phyloP scores from a whole-genome alignment of 495 filamentous ascomycete species.

The Hypoxylon rickii region DNA sequence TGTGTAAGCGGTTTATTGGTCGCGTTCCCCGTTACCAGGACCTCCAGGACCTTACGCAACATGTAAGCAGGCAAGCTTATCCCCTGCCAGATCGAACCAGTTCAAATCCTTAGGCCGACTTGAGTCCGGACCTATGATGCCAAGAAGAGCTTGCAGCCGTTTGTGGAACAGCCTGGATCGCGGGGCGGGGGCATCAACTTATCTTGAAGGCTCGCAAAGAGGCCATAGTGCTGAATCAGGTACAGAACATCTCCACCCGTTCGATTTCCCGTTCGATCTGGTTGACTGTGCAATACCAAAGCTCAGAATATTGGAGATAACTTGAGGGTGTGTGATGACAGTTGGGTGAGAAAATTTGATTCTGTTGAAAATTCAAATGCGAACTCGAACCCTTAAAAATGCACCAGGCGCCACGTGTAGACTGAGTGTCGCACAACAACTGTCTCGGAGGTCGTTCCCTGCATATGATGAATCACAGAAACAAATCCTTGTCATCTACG shows the following conservation, averaged over 20 bases:
- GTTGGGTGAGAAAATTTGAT: too few species aligned
- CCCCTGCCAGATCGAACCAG: neutral
- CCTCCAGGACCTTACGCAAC: too few species aligned
- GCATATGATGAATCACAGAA: constrained; percentile 20
- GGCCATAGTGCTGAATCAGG: too few species aligned
- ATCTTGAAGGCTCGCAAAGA: too few species aligned
- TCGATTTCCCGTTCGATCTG: too few species aligned
- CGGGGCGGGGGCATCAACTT: too few species aligned
- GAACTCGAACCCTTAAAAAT: neutral
- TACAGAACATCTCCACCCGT: too few species aligned
- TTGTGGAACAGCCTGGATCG: constrained; percentile 14
- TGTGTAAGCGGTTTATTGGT: constrained; percentile 17
- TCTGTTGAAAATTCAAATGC: too few species aligned
- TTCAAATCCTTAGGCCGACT: constrained; percentile 3
- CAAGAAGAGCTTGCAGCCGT: constrained; percentile 9
- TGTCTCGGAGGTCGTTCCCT: constrained; percentile 18
- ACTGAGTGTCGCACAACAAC: constrained; percentile 13
- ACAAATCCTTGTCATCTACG: constrained; percentile 10
- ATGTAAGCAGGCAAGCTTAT: constrained; percentile 2
- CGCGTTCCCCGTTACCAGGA: neutral
- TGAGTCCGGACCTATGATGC: constrained; percentile 12
- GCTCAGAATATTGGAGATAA: too few species aligned
- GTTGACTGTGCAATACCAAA: too few species aligned
- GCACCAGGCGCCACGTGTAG: constrained; percentile 18
- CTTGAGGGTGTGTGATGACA: too few species aligned